A percentile compares a stretch with the other conserved stretches of the same genome.
Conservation (phyloP, 805 yeast genomes). For the Starmerella riodocensis region DNA sequence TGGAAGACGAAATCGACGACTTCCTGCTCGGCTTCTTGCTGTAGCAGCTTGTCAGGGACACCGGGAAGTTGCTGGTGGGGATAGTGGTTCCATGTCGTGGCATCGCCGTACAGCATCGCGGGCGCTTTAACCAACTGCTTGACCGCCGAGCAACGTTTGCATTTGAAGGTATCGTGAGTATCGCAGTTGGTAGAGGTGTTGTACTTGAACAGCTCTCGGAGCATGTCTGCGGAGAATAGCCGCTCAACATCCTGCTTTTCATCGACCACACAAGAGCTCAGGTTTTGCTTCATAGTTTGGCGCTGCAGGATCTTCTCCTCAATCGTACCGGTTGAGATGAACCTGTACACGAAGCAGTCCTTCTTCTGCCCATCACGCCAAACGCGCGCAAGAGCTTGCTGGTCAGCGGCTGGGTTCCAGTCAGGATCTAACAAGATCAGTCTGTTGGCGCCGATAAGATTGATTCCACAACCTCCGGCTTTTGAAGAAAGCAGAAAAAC, state of each 20-base stretch:
- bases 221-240: conserved; percentile 68
- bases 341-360: conserved; percentile 87
- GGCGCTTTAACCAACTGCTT: conserved; percentile 52
- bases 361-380: conserved; percentile 99
- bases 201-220: conserved; percentile 62
- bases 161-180: conserved; percentile 83
- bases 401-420: conserved; percentile 98
- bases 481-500: conserved; percentile 81
- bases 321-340: conserved; percentile 86
- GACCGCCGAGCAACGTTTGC: conserved; percentile 61
- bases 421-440: conserved; percentile 78
- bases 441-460: conserved; percentile 90
- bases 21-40: conserved; percentile 49
- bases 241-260: conserved; percentile 92
- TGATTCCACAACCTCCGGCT: conserved; percentile 98
- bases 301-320: conserved; percentile 94
- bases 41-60: conserved; percentile 65
- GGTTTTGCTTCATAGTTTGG: conserved; percentile 83
- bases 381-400: conserved; percentile 92
- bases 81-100: conserved; percentile 94
- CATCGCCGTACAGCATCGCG: conserved; percentile 93
- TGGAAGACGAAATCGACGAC: conserved; percentile 83
- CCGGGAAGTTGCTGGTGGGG: conserved; percentile 40
- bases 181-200: conserved; percentile 61
- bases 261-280: conserved; percentile 93